Base-by-base conservation (phyloP, 352 stramenopile species). In the Phytopythium chamaehyphon region DNA sequence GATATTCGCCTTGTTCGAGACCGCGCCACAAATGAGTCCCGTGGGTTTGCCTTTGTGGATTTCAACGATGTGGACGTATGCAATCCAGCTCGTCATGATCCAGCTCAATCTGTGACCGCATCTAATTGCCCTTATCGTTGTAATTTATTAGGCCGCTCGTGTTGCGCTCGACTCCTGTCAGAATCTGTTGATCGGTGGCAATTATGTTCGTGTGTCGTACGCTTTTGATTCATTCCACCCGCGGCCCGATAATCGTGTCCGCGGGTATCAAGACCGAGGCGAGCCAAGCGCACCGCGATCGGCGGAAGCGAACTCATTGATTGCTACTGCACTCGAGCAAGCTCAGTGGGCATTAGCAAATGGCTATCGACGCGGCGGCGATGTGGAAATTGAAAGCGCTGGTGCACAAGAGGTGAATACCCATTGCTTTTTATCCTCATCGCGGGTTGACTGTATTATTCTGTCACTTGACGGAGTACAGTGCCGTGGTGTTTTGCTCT, bases 331-430 rank as follows among this genome's bases (percentile, higher is more conserved):
- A 6, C 38, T 94, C 40, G 81, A 92, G 36, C 81, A 89, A 71
- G 83, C 83, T 5, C 83, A 94, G 55, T 91, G 83, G 83, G 75
- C 76, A 15, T 59, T 93, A n/a, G 74, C 58, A 28, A 88, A 90
- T 48, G 66, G 71, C 12, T 82, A 47, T 31, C 49, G 61, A 86
- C 35, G 51, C 40, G 22, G 62, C 61, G 21, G 62, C 50, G 37
- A 59, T 43, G 62, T 61, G 45, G 52, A 28, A 2, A 19, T 15
- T 46, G 51, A 64, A 26, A 47, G 57, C 40, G 36, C 38, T 7
- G 40, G 26, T 19, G 23, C 23, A 8, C 26, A 71, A 61, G 63
- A 77, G 68, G 68, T 80, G 70, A 76, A 71, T 53, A 54, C 44
- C 58, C 28, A 23, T n/a, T 50, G 11, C 40, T 26, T 21, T 59